Evolutionary conservation across 371 early-diverging fungal genomes (phyloP).

Genomic region (Coemansia sp.): DNA sequence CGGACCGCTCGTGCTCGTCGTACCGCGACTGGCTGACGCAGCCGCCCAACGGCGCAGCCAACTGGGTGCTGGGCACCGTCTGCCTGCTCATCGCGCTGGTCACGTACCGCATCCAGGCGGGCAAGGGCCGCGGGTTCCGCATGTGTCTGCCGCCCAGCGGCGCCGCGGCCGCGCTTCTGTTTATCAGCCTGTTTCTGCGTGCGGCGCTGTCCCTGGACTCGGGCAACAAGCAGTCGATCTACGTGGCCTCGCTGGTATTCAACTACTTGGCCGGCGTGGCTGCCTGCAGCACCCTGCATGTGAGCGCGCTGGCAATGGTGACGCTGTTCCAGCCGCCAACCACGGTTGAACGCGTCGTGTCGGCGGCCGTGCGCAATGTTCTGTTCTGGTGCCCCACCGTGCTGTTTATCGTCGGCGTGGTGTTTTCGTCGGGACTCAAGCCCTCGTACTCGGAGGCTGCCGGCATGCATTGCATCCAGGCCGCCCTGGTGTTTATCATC

Average conservation of each 20-base stretch:
- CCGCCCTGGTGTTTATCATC: slow-evolving; percentile 5
- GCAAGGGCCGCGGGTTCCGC: not conserved
- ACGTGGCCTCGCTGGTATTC: slow-evolving; percentile 17
- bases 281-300: not conserved
- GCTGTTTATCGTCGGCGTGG: slow-evolving; percentile 5
- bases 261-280: slow-evolving; percentile 11
- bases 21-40: slow-evolving; percentile 26
- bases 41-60: slow-evolving; percentile 7
- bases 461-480: slow-evolving; percentile 9
- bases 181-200: slow-evolving; percentile 20
- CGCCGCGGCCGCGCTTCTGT: slow-evolving; percentile 2
- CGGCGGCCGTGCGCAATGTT: not conserved
- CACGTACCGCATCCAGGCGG: not conserved
- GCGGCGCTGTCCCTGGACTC: slow-evolving; percentile 13
- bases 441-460: not conserved
- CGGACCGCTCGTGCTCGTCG: not conserved
- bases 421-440: slow-evolving; percentile 4
- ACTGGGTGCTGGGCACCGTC: slow-evolving; percentile 16
- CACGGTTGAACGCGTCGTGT: not conserved
- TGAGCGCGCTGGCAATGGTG: not conserved
- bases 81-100: not conserved
- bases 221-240: slow-evolving; percentile 11
- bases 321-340: slow-evolving; percentile 24
- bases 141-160: slow-evolving; percentile 3
- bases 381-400: not conserved